A percentile compares a stretch with the other conserved stretches of the same genome.
Conservation (phyloP, 768 basidiomycete genomes). For the Pholiota conissans region DNA sequence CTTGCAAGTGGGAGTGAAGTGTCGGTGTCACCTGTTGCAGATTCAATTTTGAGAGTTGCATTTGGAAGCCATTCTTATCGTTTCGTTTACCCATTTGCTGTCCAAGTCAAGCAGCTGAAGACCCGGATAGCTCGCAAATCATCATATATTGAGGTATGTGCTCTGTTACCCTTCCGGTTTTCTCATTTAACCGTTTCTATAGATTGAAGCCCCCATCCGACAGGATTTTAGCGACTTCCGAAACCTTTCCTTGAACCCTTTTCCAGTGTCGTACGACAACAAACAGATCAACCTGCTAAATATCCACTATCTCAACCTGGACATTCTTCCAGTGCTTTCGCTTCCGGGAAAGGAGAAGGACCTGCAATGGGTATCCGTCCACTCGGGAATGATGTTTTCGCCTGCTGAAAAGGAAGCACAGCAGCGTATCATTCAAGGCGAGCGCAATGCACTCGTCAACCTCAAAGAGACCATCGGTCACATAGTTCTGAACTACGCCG, state of each 20-base stretch:
- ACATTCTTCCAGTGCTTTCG: neutral
- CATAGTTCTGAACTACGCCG: neutral
- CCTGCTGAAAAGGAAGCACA: neutral
- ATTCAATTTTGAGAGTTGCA: neutral
- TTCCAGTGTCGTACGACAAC: neutral
- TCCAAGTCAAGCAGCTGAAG: neutral
- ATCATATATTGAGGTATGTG: conserved; percentile 9
- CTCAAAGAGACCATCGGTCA: neutral
- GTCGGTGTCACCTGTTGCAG: neutral
- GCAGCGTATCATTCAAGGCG: neutral
- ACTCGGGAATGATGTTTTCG: neutral
- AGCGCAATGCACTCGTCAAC: neutral
- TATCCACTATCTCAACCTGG: neutral
- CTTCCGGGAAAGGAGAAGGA: neutral
- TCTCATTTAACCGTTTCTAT: neutral
- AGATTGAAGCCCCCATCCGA: neutral
- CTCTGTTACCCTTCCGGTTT: neutral
- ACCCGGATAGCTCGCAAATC: neutral
- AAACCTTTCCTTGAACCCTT: neutral
- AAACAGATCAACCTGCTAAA: neutral
- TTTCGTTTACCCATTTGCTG: neutral
- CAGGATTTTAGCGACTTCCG: neutral
- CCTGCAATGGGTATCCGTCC: neutral
- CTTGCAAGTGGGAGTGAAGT: neutral
- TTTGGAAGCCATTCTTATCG: neutral